These are phyloP conservation scores for Calonectria naviculata DNA, from an alignment of 2,329 filamentous ascomycete genomes.

Conservation along the genomic window DNA sequence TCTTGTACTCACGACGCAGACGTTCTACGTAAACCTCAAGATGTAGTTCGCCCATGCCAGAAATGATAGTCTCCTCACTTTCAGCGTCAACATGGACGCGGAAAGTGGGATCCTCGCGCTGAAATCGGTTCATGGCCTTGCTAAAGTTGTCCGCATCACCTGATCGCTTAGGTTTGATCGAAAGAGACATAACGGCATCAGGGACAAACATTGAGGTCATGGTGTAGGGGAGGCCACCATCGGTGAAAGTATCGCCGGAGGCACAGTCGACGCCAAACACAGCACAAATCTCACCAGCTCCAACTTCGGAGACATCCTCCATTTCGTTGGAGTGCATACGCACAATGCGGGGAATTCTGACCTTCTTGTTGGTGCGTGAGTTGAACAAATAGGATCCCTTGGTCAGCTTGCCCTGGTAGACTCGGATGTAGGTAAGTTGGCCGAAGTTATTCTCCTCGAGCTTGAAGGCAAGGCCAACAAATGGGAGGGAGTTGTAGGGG, in stretches of 20 bases:
- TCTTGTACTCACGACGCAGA: constrained; percentile 95
- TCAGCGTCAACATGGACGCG: constrained; percentile 92
- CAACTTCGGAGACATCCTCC: constrained; percentile 94
- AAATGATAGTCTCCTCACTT: constrained; percentile 97
- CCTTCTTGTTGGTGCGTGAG: constrained; percentile 92
- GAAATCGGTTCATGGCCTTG: constrained; percentile 99
- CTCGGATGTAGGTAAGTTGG: constrained; percentile 97
- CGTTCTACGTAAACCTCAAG: constrained; percentile 98
- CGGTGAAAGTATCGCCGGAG: constrained; percentile 97
- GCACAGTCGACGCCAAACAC: constrained; percentile 99
- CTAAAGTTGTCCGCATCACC: constrained; percentile 95
- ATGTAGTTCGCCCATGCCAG: constrained; percentile 97
- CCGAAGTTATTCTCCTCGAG: constrained; percentile 99
- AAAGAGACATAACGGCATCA: constrained; percentile 97
- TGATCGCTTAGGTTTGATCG: constrained; percentile 94
- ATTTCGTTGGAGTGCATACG: constrained; percentile 99
- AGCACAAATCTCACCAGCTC: constrained; percentile 97
- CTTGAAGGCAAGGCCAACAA: constrained; percentile 97
- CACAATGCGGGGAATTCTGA: constrained; percentile 96
- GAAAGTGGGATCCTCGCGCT: constrained; percentile 98
- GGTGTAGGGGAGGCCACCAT: constrained; percentile 89
- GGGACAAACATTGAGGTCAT: constrained; percentile 99
- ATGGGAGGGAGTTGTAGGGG: constrained; percentile 92
- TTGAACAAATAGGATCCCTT: constrained; percentile 95
- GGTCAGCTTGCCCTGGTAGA: constrained; percentile 91